These are phyloP conservation scores for Globisporangium recalcitrans DNA, from an alignment of 352 stramenopile species.

Conservation along the genomic window DNA sequence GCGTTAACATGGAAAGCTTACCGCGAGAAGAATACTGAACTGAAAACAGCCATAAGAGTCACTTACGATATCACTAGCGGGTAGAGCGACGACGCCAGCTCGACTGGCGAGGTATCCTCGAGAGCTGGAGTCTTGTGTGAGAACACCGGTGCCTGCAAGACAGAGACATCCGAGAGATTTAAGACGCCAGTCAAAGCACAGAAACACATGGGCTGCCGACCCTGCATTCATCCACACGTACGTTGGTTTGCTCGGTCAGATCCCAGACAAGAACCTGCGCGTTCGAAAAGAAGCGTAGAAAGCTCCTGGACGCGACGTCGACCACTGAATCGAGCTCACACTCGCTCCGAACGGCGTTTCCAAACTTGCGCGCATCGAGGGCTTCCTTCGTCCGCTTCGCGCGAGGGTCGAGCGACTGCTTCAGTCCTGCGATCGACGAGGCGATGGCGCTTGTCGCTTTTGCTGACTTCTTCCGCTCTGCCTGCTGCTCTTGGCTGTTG, in stretches of 20 bases:
- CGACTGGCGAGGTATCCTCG: slow-evolving; percentile 17
- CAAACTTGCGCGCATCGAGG: slow-evolving; percentile 51
- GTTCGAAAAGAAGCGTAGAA: slow-evolving; percentile 59
- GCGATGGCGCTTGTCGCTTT: slow-evolving; percentile 30
- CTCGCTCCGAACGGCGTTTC: slow-evolving; percentile 40
- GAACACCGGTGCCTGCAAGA: slow-evolving; percentile 25
- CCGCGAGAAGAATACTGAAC: no score
- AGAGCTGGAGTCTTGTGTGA: slow-evolving; percentile 23
- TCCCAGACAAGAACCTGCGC: slow-evolving; percentile 49
- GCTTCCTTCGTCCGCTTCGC: slow-evolving; percentile 57
- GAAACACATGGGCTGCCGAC: background rate
- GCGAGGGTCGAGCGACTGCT: slow-evolving; percentile 62
- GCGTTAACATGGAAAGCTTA: background rate
- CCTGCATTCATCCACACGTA: slow-evolving; percentile 11
- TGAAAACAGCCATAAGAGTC: background rate
- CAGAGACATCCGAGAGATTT: background rate
- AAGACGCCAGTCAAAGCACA: background rate
- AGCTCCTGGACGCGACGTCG: slow-evolving; percentile 36
- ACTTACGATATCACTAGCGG: slow-evolving; percentile 44
- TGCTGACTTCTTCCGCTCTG: slow-evolving; percentile 10
- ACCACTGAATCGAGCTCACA: slow-evolving; percentile 46
- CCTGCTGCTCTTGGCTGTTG: slow-evolving; percentile 12
- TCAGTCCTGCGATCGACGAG: slow-evolving; percentile 68
- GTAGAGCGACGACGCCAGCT: slow-evolving; percentile 31
- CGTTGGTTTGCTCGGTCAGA: slow-evolving; percentile 34